Evolutionary conservation across 495 filamentous ascomycete species (phyloP).

Genomic region (Penicillium macrosclerotiorum): DNA sequence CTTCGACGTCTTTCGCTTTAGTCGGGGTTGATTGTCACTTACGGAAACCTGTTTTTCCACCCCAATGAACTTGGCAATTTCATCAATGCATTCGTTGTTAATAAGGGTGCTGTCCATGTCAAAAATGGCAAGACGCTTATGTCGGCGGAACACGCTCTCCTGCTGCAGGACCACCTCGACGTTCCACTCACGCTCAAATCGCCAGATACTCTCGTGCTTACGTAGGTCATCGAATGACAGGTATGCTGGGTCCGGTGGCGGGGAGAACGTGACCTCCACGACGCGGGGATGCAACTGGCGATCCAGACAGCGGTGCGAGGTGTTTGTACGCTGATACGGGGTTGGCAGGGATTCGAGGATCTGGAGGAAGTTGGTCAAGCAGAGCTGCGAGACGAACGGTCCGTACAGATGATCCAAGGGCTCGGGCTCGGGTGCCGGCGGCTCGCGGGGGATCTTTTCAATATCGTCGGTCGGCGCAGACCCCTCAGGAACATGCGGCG

Average conservation of each 20-base stretch:
- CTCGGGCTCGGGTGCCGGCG: constrained; percentile 61
- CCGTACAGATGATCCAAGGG: constrained; percentile 76
- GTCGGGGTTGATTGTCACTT: constrained; percentile 16
- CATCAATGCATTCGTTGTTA: constrained; percentile 93
- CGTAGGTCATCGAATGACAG: constrained; percentile 67
- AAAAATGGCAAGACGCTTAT: constrained; percentile 84
- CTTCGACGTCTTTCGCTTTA: constrained; percentile 29
- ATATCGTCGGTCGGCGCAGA: constrained; percentile 66
- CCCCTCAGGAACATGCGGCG: constrained; percentile 41
- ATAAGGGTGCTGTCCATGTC: constrained; percentile 99
- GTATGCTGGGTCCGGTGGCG: constrained; percentile 63
- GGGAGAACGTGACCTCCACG: constrained; percentile 69
- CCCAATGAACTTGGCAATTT: constrained; percentile 79
- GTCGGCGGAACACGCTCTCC: constrained; percentile 68
- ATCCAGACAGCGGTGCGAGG: constrained; percentile 71
- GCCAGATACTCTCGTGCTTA: constrained; percentile 75
- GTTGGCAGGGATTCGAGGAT: constrained; percentile 68
- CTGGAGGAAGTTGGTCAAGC: constrained; percentile 78
- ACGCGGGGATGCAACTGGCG: constrained; percentile 58
- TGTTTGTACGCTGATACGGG: constrained; percentile 56
- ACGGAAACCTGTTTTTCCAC: constrained; percentile 65
- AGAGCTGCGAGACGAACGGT: constrained; percentile 71
- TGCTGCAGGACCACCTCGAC: constrained; percentile 74
- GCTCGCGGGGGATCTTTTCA: constrained; percentile 69
- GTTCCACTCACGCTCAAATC: constrained; percentile 84